Evolutionary conservation across 345 rosid genomes (phyloP), one percentile per base, ranked within the genome.

Genomic region (Dipteronia sinensis): DNA sequence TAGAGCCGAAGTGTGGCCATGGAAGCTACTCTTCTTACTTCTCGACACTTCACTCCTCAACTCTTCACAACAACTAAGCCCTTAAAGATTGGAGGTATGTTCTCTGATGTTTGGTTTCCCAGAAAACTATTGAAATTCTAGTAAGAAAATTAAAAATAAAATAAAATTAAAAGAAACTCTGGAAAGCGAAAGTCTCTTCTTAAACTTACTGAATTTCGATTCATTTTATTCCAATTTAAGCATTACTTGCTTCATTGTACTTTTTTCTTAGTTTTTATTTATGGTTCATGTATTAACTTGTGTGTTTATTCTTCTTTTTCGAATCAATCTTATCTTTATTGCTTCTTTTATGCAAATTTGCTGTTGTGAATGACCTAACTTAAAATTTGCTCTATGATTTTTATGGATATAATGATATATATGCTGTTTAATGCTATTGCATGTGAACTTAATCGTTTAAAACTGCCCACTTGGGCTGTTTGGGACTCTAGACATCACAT

Each of bases 21-120:
- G 90, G 90, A 83, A 76, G 84, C 87, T 19, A 71, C 84, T 76
- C 77, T 83, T 9, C 79, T 67, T 8, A 53, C 71, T 27, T 71
- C 74, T 73, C 51, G 67, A 19, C 61, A 62, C 47, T 81, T 81
- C 69, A 34, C 67, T 72, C 71, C 81, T 1, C 78, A 23, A 2
- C 38, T 78, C 66, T 80, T 85, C 47, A 34, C 38, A 34, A 76
- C 69, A 2, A 20, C 66, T 20, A 79, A 55, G 12, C 81, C 81
- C 3, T 7, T 72, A 12, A 76, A 78, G 10, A 3, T 74, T 65
- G 73, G 74, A 77, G 90, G 90, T 85, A 23, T 53, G 76, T n/a
- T 64, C 27, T 56, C 56, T 19, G 1, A 12, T 23, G 46, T 66
- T 85, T 55, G 66, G 23, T 69, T 70, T 51, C 71, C 3, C 25